Evolutionary conservation across 306 rosid species (phyloP).

Genomic region (cucumber (Cucumis sativus)): Cucumber_9930_V3 NC_026660.2:7138001-7138500

Average conservation of each 20-base stretch:
- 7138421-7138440: conserved; percentile 63
- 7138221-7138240: no score
- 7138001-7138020: conserved; percentile 87
- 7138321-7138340: conserved; percentile 38
- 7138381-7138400: conserved; percentile 78
- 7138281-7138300: not conserved
- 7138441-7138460: conserved; percentile 45
- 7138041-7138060: no score
- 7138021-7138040: conserved; percentile 14
- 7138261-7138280: not conserved
- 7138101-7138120: no score
- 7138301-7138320: conserved; percentile 9
- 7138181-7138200: no score
- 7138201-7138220: no score
- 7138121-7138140: no score
- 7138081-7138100: no score
- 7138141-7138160: no score
- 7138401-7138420: conserved; percentile 63
- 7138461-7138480: conserved; percentile 58
- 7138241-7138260: no score
- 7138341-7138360: conserved; percentile 59
- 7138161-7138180: no score
- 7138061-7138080: no score
- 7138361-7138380: conserved; percentile 65
- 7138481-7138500: conserved; percentile 41